A percentile compares a stretch with the other conserved stretches of the same genome.
These are phyloP conservation scores for Fusarium cicatricum DNA, from an alignment of 2,329 filamentous ascomycete species.

Conservation along the genomic window DNA sequence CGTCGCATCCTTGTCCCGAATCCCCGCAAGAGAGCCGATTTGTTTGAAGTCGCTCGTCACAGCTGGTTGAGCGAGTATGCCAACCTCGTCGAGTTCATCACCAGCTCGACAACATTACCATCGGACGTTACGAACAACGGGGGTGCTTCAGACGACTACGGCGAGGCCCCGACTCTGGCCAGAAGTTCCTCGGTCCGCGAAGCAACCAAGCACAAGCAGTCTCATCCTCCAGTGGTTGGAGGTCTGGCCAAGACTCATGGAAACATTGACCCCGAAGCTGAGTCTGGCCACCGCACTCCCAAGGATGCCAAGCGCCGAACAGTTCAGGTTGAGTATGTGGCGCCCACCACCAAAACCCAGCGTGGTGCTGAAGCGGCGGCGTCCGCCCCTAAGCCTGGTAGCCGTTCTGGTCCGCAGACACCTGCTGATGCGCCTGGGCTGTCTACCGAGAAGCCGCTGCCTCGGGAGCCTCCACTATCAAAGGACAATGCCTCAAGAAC, in stretches of 20 bases:
- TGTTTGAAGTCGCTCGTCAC: conserved; percentile 97
- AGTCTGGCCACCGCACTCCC: conserved; percentile 66
- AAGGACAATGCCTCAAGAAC: conserved; percentile 54
- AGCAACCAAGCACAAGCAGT: conserved; percentile 72
- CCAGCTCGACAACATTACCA: conserved; percentile 89
- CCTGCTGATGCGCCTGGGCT: conserved; percentile 48
- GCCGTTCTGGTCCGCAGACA: conserved; percentile 51
- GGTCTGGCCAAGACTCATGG: conserved; percentile 78
- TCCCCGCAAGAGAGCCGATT: conserved; percentile 89
- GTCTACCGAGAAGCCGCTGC: conserved; percentile 65
- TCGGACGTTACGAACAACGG: conserved; percentile 86
- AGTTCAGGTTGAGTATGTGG: conserved; percentile 97
- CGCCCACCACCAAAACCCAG: conserved; percentile 85
- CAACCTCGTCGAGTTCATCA: conserved; percentile 97
- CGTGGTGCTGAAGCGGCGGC: conserved; percentile 61
- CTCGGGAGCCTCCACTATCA: conserved; percentile 62
- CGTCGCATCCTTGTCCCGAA: conserved; percentile 95
- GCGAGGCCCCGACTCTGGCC: conserved; percentile 70
- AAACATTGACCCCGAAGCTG: conserved; percentile 73
- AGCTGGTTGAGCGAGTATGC: conserved; percentile 98
- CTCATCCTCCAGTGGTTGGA: conserved; percentile 58
- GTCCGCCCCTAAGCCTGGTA: conserved; percentile 33
- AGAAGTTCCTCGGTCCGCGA: conserved; percentile 94
- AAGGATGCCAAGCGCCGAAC: conserved; percentile 93
- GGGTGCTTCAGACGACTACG: conserved; percentile 63